Evolutionary conservation across 2,329 filamentous ascomycete genomes (phyloP).

Genomic region (Dactylellina drechsleri): DNA sequence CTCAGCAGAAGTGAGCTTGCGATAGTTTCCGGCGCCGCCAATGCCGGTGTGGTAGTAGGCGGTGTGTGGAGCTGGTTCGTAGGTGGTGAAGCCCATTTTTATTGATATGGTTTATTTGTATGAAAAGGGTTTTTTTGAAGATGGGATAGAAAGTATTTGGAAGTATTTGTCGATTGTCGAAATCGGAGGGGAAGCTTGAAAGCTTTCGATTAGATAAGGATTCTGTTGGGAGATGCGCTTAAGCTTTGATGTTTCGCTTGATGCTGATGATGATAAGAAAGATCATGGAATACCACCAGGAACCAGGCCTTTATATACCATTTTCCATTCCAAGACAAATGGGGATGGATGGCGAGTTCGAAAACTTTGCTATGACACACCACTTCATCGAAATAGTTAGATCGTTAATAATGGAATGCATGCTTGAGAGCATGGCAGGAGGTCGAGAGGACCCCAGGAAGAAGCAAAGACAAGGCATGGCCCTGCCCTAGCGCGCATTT

Average conservation of each 20-base stretch:
- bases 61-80: conserved; percentile 65
- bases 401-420: conserved; percentile 52
- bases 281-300: conserved; percentile 31
- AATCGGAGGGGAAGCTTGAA: conserved; percentile 28
- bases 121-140: conserved; percentile 4
- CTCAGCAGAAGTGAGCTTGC: conserved; percentile 67
- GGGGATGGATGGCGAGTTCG: conserved; percentile 25
- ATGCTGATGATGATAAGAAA: conserved; percentile 53
- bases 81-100: conserved; percentile 64
- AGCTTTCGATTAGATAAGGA: conserved; percentile 31
- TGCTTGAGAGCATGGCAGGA: conserved; percentile 25
- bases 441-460: conserved; percentile 21
- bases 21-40: conserved; percentile 68
- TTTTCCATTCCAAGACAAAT: conserved; percentile 39
- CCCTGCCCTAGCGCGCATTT: conserved; percentile 53
- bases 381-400: conserved; percentile 40
- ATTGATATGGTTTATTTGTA: conserved; percentile 43
- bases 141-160: conserved; percentile 12
- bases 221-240: conserved; percentile 24
- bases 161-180: conserved; percentile 16
- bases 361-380: conserved; percentile 53
- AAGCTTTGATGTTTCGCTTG: conserved; percentile 32
- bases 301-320: conserved; percentile 52
- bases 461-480: conserved; percentile 51
- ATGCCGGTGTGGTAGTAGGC: conserved; percentile 66